These are phyloP conservation scores for Hyaloraphidium curvatum DNA, from an alignment of 192 early-diverging fungal genomes.

Conservation along the genomic window DNA sequence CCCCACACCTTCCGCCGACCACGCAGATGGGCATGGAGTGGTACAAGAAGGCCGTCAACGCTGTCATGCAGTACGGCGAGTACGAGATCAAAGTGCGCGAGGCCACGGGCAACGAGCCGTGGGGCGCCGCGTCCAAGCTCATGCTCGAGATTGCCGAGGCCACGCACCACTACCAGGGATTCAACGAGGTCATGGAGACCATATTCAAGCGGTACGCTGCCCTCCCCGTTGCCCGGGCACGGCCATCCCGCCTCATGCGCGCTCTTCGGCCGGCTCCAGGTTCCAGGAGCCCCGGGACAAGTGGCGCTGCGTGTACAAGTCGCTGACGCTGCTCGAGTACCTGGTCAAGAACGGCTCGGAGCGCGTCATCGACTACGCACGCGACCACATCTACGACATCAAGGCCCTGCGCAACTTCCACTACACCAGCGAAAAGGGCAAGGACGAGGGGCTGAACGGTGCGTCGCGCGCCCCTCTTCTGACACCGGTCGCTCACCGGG, in stretches of 20 bases:
- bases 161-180: slow-evolving; percentile 50
- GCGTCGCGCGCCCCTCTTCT: slow-evolving; percentile 10
- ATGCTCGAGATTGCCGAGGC: slow-evolving; percentile 89
- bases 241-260: not conserved
- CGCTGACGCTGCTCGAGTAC: slow-evolving; percentile 82
- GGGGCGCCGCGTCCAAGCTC: slow-evolving; percentile 80
- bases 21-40: too few species aligned
- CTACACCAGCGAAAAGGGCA: slow-evolving; percentile 78
- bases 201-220: slow-evolving; percentile 66
- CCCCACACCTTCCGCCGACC: too few species aligned
- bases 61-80: slow-evolving; percentile 83
- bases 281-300: slow-evolving; percentile 68
- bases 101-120: slow-evolving; percentile 5
- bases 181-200: slow-evolving; percentile 89
- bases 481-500: too few species aligned
- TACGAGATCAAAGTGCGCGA: slow-evolving; percentile 69
- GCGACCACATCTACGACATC: slow-evolving; percentile 68
- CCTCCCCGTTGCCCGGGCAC: too few species aligned
- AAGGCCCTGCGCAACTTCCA: slow-evolving; percentile 76
- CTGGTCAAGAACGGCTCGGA: slow-evolving; percentile 88
- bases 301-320: slow-evolving; percentile 96
- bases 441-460: slow-evolving; percentile 96
- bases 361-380: slow-evolving; percentile 72
- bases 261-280: too few species aligned
- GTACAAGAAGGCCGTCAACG: slow-evolving; percentile 45